Evolutionary conservation across 2,329 filamentous ascomycete species (phyloP), one percentile per base, ranked within the genome.

Genomic region (Apiospora malaysiana): DNA sequence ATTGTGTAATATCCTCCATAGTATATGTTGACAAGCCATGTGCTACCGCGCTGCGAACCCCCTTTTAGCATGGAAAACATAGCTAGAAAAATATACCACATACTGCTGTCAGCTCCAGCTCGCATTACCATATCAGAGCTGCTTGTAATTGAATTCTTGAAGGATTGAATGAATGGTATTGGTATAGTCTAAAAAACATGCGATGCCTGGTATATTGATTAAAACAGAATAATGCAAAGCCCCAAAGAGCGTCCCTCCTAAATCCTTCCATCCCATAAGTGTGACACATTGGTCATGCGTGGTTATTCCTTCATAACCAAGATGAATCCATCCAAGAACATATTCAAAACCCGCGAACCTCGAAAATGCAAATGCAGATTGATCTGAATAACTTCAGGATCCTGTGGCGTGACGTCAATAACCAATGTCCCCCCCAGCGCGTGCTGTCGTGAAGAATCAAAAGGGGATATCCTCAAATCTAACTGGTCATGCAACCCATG

Each of bases 401-500:
- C 32, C 56, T 63, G 56, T 32, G 8, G 56, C n/a, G n/a, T 40
- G 27, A 40, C 32, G 56, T 63, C 6, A 59, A 59, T 59, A 37
- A 37, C 27, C 18, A 59, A 59, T n/a, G 51, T 21, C 18, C 25
- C 56, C n/a, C 56, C 56, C 32, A 59, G 51, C 51, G 56, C 56
- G 56, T 63, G 56, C 56, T 63, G 32, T 63, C 27, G 32, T 32
- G 56, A 37, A 63, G 56, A 63, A 21, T 4, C 12, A 37, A 63
- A 63, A 40, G 56, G 32, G 56, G 32, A 63, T 63, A n/a, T 40
- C 56, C 27, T 63, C 56, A 63, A 56, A 14, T 63, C 56, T 63
- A 63, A 63, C 37, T n/a, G 56, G 27, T 63, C 56, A 63, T 40
- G 56, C 56, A 37, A 63, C 56, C 56, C 56, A 40, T 63, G 56